Evolutionary conservation across 305 asterid genomes (phyloP).

Genomic region (Solanum hybrid): DNA sequence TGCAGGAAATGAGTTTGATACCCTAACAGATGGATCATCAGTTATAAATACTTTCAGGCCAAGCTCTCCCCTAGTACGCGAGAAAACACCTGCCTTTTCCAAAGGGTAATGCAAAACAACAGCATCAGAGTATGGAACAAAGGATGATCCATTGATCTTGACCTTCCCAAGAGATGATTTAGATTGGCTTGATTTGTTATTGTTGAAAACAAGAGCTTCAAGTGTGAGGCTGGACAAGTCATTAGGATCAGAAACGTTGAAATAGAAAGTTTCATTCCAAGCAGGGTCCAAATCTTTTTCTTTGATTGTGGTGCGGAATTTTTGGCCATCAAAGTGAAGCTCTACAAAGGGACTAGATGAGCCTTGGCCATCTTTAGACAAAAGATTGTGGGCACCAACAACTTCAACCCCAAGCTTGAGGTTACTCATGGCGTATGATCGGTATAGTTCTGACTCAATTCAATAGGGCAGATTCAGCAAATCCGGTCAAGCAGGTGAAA

Average conservation of each 20-base stretch:
- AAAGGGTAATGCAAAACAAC: conserved; percentile 70
- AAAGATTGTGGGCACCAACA: conserved; percentile 69
- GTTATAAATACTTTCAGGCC: conserved; percentile 64
- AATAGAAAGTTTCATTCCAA: conserved; percentile 79
- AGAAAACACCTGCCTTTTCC: conserved; percentile 54
- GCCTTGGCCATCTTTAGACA: conserved; percentile 78
- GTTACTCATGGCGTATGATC: conserved; percentile 38
- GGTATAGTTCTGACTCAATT: background rate
- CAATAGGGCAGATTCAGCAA: background rate
- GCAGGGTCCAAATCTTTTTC: conserved; percentile 72
- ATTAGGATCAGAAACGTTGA: conserved; percentile 52
- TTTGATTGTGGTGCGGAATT: conserved; percentile 60
- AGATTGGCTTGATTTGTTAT: conserved; percentile 26
- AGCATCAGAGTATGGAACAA: conserved; percentile 65
- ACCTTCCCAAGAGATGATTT: conserved; percentile 72
- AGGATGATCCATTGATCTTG: conserved; percentile 48
- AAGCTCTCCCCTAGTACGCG: conserved; percentile 71
- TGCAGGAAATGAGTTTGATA: conserved; percentile 39
- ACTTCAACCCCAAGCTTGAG: conserved; percentile 87
- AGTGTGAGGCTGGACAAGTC: conserved; percentile 46
- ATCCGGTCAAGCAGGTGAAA: background rate
- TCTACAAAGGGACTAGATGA: conserved; percentile 68
- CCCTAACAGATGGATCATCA: conserved; percentile 47
- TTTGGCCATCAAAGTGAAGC: conserved; percentile 70
- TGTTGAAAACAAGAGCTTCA: conserved; percentile 65